phyloP scores from a whole-genome alignment of 1,284 basidiomycete genomes.

The Papiliotrema flavescens region DNA sequence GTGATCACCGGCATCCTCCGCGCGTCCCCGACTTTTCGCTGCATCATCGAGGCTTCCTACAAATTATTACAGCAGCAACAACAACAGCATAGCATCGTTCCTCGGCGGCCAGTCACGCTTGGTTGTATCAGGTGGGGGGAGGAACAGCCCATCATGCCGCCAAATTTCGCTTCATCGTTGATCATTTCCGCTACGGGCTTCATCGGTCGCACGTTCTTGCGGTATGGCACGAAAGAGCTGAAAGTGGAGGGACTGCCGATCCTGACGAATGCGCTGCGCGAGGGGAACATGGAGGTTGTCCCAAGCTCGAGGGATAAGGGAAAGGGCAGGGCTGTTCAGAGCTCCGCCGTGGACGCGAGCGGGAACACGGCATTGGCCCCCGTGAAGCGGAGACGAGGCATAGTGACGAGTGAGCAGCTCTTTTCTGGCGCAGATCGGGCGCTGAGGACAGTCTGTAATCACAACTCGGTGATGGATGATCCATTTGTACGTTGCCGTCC shows the following conservation, averaged over 20 bases:
- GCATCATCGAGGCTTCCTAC: no score
- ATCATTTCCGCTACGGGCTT: slow-evolving; percentile 56
- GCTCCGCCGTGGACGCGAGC: slow-evolving; percentile 3
- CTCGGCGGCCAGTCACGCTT: no score
- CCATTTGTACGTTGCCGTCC: slow-evolving; percentile 33
- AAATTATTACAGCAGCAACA: no score
- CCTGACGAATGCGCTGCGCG: slow-evolving; percentile 62
- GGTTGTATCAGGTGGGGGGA: neutral
- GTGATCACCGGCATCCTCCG: no score
- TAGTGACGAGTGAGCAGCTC: slow-evolving; percentile 67
- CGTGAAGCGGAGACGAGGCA: slow-evolving; percentile 51
- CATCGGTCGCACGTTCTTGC: slow-evolving; percentile 70
- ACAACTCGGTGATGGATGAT: slow-evolving; percentile 67
- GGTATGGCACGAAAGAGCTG: slow-evolving; percentile 61
- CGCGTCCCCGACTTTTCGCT: no score
- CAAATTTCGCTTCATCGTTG: slow-evolving; percentile 33
- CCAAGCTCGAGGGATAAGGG: slow-evolving; percentile 32
- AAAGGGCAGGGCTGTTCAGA: slow-evolving; percentile 15
- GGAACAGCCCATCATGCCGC: slow-evolving; percentile 9
- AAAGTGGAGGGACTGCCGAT: slow-evolving; percentile 65
- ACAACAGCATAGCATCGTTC: no score
- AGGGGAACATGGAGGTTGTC: slow-evolving; percentile 22
- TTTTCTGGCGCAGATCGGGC: neutral
- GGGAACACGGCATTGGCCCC: neutral
- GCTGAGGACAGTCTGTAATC: slow-evolving; percentile 67